Base-by-base conservation (phyloP, 257 asterid genomes). In the Cruciata laevipes region DNA sequence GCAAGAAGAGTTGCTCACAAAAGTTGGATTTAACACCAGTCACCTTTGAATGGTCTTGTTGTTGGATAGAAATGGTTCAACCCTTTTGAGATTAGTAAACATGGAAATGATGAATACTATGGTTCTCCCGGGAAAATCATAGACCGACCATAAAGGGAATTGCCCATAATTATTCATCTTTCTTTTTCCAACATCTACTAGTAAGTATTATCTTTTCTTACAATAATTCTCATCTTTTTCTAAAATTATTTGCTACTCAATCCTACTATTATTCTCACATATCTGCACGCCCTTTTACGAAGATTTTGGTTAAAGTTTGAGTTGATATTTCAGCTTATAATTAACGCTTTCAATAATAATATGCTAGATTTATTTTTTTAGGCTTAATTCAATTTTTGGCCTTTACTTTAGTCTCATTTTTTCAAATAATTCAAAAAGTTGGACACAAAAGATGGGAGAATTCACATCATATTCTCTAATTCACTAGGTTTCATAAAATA, bases 251-350 rank as follows among this genome's bases (percentile, higher is more conserved):
- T 52, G 53, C 17, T 33, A 64, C 71, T 61, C 67, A 62, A 62
- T 9, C 66, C 51, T 63, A 76, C 17, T 14, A 27, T 63, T 14
- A 27, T 63, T 59, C 65, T 61, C 71, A 63, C 74, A 56, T 72
- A 68, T 76, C 74, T 71, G 51, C 80, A 71, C 76, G 57, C 40
- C 71, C 74, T 72, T 76, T 76, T 37, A 76, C 32, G 80, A 66
- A 67, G 76, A 76, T 71, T 67, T 61, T 20, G 11, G 14, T 30
- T 14, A 69, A 56, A 62, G 64, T 12, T 67, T 42, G 30, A 49
- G 25, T 58, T 60, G 65, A 31, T 58, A 23, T 47, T 47, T 47
- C 20, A 47, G 7, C 1, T 47, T 7, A 47, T 47, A 47, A 47
- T 47, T 5, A 47, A 14, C 55, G 16, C n/a, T 47, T 16, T 16